Evolutionary conservation across 2,329 filamentous ascomycete species (phyloP).

Genomic region (Zasmidium cellare): DNA sequence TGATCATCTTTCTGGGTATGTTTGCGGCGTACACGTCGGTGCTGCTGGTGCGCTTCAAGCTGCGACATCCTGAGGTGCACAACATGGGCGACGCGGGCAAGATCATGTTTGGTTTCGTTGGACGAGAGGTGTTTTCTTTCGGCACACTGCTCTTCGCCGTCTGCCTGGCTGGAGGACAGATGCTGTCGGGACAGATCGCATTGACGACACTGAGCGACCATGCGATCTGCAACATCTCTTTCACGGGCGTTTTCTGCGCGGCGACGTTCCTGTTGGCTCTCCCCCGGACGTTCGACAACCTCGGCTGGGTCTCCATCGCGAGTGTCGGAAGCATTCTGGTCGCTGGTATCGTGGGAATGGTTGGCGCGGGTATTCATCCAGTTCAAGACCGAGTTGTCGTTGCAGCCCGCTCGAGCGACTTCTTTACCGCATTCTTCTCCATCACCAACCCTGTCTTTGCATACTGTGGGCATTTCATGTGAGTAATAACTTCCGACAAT

Average conservation of each 20-base stretch:
- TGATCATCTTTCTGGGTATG: slow-evolving; percentile 52
- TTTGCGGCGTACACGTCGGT: slow-evolving; percentile 55
- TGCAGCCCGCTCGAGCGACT: slow-evolving; percentile 40
- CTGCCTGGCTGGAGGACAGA: slow-evolving; percentile 52
- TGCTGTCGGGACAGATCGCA: slow-evolving; percentile 54
- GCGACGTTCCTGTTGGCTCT: slow-evolving; percentile 50
- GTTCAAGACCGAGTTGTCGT: slow-evolving; percentile 39
- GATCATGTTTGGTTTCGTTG: slow-evolving; percentile 34
- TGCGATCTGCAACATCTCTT: slow-evolving; percentile 52
- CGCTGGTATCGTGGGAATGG: slow-evolving; percentile 54
- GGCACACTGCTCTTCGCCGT: slow-evolving; percentile 56
- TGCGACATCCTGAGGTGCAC: slow-evolving; percentile 38
- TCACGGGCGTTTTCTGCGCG: slow-evolving; percentile 53
- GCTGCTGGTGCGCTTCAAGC: slow-evolving; percentile 47
- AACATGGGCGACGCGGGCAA: slow-evolving; percentile 39
- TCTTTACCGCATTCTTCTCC: slow-evolving; percentile 47
- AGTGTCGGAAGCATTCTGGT: slow-evolving; percentile 44
- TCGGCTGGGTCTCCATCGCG: slow-evolving; percentile 49
- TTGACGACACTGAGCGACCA: slow-evolving; percentile 47
- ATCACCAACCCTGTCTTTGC: slow-evolving; percentile 57
- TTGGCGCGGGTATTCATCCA: slow-evolving; percentile 48
- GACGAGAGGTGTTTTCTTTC: slow-evolving; percentile 29
- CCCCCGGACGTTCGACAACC: slow-evolving; percentile 51
- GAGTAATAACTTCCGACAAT: neutral
- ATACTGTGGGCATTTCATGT: slow-evolving; percentile 55